Conservation (phyloP, 306 rosid genomes). For the Inga leiocalycina region DNA sequence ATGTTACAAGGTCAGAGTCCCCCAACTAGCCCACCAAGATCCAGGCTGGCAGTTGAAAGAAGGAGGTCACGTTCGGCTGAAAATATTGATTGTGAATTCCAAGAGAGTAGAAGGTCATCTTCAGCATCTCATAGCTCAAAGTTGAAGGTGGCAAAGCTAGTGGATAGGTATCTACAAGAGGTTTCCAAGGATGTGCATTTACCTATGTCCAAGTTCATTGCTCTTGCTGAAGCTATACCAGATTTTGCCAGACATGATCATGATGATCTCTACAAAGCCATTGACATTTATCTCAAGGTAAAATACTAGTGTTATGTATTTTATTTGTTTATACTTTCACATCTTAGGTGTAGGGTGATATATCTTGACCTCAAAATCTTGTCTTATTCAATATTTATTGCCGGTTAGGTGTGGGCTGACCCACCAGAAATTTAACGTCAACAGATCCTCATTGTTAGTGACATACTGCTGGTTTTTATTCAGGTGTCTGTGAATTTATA, state of each 20-base stretch:
- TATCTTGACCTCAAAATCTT: constrained; percentile 64
- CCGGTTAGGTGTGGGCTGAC: constrained; percentile 47
- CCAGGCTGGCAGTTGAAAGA: constrained; percentile 54
- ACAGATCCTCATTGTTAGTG: background rate
- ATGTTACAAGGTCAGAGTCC: constrained; percentile 72
- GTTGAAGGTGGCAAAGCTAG: constrained; percentile 75
- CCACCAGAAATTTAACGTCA: constrained; percentile 38
- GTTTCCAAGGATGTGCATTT: constrained; percentile 69
- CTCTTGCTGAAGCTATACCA: constrained; percentile 72
- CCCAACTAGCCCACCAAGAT: constrained; percentile 76
- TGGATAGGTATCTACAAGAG: constrained; percentile 78
- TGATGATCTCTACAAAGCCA: constrained; percentile 82
- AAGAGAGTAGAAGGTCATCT: constrained; percentile 74
- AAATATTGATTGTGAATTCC: constrained; percentile 69
- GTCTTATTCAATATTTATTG: constrained; percentile 50
- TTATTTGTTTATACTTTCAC: constrained; percentile 31
- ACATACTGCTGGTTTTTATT: constrained; percentile 2
- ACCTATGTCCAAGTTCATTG: constrained; percentile 67
- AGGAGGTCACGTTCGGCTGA: constrained; percentile 79
- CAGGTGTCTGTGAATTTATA: background rate
- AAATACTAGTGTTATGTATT: constrained; percentile 24
- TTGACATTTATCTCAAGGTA: constrained; percentile 89
- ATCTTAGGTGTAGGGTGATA: constrained; percentile 58
- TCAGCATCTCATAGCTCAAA: constrained; percentile 76
- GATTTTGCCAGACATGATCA: constrained; percentile 82